Percentiles rank a stretch among this genome's conserved stretches.
phyloP scores from a whole-genome alignment of 441 rosid species.

The Adansonia rubrostipa region DNA sequence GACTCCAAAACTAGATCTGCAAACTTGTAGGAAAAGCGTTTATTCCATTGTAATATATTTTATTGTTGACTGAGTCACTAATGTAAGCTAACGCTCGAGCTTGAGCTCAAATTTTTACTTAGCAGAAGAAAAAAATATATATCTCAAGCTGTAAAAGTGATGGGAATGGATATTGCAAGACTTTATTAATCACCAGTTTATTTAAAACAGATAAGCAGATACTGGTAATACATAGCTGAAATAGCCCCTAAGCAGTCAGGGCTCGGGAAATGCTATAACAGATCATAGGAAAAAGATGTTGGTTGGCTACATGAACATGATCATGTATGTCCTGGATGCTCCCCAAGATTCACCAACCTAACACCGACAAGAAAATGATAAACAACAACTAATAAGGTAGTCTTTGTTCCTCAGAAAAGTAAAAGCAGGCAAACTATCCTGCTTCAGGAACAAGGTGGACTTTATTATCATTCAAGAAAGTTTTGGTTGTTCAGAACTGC shows the following conservation, averaged over 20 bases:
- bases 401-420: not conserved
- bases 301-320: conserved; percentile 1
- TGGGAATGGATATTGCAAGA: not conserved
- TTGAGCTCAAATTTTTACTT: not conserved
- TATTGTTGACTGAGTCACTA: not conserved
- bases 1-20: not conserved
- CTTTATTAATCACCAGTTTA: not conserved
- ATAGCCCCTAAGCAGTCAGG: not conserved
- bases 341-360: not conserved
- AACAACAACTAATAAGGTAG: not conserved
- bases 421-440: not conserved
- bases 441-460: not conserved
- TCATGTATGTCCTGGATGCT: not conserved
- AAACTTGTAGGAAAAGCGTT: not conserved
- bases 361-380: not conserved
- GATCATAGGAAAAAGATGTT: not conserved
- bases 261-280: not conserved
- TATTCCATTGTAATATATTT: not conserved
- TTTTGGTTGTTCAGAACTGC: not conserved
- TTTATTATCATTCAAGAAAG: not conserved
- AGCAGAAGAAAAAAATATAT: not conserved
- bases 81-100: not conserved
- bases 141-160: not conserved
- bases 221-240: not conserved
- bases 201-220: no score